Percentiles rank a stretch among this genome's conserved stretches.
phyloP scores from a whole-genome alignment of 2,329 filamentous ascomycete genomes.

The Mollisia scopiformis region DNA sequence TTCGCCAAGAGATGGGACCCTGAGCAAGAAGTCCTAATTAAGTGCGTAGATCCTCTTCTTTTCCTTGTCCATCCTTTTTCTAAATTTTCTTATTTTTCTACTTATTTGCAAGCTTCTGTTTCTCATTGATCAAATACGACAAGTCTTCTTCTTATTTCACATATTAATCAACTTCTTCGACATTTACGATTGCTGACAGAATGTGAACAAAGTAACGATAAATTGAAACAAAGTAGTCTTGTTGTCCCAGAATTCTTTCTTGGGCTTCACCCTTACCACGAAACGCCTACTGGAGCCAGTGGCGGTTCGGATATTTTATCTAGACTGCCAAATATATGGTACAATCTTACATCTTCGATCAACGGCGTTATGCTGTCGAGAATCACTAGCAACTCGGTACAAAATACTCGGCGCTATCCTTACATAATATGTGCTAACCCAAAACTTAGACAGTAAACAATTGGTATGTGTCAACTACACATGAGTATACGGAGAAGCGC shows the following conservation, averaged over 20 bases:
- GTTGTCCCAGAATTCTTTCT: slow-evolving; percentile 29
- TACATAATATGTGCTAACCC: too few relatives aligned
- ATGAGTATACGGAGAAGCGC: slow-evolving; percentile 43
- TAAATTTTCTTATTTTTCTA: too few relatives aligned
- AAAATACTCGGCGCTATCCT: too few relatives aligned
- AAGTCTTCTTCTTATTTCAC: too few relatives aligned
- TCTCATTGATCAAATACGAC: too few relatives aligned
- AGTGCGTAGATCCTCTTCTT: slow-evolving; percentile 33
- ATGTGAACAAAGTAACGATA: too few relatives aligned
- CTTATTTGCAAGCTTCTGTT: too few relatives aligned
- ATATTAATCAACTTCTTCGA: too few relatives aligned
- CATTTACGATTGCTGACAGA: too few relatives aligned
- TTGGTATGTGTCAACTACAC: slow-evolving; percentile 58
- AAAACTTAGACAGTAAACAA: too few relatives aligned
- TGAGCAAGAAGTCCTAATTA: slow-evolving; percentile 56
- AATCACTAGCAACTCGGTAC: slow-evolving; percentile 52
- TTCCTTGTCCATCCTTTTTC: not conserved
- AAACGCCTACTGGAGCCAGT: slow-evolving; percentile 6
- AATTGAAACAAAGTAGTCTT: too few relatives aligned
- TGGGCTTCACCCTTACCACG: slow-evolving; percentile 30
- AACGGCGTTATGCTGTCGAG: slow-evolving; percentile 47
- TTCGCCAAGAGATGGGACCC: slow-evolving; percentile 58
- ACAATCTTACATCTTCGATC: slow-evolving; percentile 53
- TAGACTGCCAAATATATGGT: slow-evolving; percentile 49
- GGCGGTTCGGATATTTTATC: not conserved